Evolutionary conservation across 2,329 filamentous ascomycete genomes (phyloP).

Genomic region (Akanthomyces lecanii): DNA sequence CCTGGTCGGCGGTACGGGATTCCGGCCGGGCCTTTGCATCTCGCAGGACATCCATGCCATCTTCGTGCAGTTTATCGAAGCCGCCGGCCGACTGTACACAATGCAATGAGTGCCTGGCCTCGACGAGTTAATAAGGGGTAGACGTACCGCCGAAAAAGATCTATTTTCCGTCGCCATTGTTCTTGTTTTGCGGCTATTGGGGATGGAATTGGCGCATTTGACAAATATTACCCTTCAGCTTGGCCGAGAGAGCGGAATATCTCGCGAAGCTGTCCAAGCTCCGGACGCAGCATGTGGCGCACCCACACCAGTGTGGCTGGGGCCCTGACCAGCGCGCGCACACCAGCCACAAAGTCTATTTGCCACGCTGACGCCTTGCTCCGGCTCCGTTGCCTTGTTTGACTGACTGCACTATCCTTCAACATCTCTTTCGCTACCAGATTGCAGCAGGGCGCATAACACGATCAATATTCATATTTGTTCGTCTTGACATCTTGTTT

Average conservation of each 20-base stretch:
- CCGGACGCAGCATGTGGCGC: slow-evolving; percentile 12
- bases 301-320: slow-evolving; percentile 13
- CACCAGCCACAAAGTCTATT: slow-evolving; percentile 12
- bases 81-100: slow-evolving; percentile 31
- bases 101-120: background rate
- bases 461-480: background rate
- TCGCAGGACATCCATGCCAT: slow-evolving; percentile 34
- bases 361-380: slow-evolving; percentile 15
- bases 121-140: slow-evolving; percentile 16
- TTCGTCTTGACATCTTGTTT: background rate
- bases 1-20: slow-evolving; percentile 34
- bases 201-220: background rate
- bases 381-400: background rate
- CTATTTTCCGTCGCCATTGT: background rate
- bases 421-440: background rate
- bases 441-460: background rate
- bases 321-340: too few relatives aligned
- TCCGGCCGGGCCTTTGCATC: slow-evolving; percentile 37
- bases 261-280: slow-evolving; percentile 14
- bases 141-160: slow-evolving; percentile 15
- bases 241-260: background rate
- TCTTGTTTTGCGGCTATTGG: background rate
- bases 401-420: background rate
- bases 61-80: slow-evolving; percentile 38
- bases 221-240: background rate